Evolutionary conservation across 2,329 filamentous ascomycete genomes (phyloP).

Genomic region (Thielaviopsis musarum): DNA sequence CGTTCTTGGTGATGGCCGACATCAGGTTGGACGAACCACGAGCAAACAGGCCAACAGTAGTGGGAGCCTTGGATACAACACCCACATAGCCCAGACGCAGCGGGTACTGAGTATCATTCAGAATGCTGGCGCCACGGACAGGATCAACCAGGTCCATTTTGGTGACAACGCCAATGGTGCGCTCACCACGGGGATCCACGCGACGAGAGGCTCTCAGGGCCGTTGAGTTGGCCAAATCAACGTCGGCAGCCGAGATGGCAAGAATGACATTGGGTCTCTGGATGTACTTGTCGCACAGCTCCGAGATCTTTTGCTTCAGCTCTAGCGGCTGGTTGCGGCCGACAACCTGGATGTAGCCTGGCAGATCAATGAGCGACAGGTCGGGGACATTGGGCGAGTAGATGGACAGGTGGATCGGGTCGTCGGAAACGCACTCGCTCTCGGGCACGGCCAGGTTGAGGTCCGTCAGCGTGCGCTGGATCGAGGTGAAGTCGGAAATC

Average conservation of each 20-base stretch:
- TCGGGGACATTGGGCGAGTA: constrained; percentile 93
- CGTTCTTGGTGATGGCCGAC: constrained; percentile 69
- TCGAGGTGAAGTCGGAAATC: constrained; percentile 78
- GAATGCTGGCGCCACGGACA: constrained; percentile 55
- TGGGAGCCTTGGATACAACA: constrained; percentile 72
- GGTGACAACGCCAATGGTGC: constrained; percentile 95
- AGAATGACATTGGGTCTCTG: constrained; percentile 90
- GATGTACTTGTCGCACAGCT: constrained; percentile 97
- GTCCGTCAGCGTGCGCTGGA: constrained; percentile 87
- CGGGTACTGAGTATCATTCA: constrained; percentile 84
- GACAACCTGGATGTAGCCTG: constrained; percentile 92
- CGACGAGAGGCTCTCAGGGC: constrained; percentile 76
- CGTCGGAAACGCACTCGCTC: constrained; percentile 82
- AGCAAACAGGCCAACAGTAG: constrained; percentile 58
- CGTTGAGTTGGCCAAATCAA: constrained; percentile 92
- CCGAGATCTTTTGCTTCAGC: constrained; percentile 87
- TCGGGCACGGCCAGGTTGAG: constrained; percentile 87
- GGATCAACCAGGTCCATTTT: constrained; percentile 98
- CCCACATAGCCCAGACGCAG: constrained; percentile 91
- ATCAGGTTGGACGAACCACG: constrained; percentile 67
- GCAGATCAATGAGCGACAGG: constrained; percentile 85
- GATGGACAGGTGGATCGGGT: constrained; percentile 89
- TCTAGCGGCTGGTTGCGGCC: constrained; percentile 80
- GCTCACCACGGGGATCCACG: constrained; percentile 84
- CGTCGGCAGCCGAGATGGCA: constrained; percentile 92